These are phyloP conservation scores for Penicillium sp. DNA, from an alignment of 2,329 filamentous ascomycete species.

Conservation along the genomic window DNA sequence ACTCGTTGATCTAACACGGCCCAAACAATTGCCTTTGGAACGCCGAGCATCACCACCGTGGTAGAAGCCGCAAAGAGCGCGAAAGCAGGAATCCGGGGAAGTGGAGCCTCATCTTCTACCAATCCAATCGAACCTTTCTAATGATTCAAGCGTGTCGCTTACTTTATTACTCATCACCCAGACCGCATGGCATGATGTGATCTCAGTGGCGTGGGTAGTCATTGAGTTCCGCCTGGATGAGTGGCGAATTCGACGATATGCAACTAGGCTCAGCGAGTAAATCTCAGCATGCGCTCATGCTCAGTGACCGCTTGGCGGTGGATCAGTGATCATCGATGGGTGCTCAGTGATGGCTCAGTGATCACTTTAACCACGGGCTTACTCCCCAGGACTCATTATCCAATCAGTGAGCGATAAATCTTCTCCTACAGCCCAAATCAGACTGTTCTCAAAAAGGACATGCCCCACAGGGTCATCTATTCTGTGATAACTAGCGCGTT, in stretches of 20 bases:
- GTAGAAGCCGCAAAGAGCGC: background rate
- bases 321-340: too few relatives aligned
- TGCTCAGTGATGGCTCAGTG: too few relatives aligned
- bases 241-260: conserved; percentile 5
- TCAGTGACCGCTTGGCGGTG: too few relatives aligned
- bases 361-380: too few relatives aligned
- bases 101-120: conserved; percentile 6
- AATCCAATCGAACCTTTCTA: conserved; percentile 6
- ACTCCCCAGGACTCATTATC: too few relatives aligned
- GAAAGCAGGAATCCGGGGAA: conserved; percentile 20
- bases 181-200: conserved; percentile 6
- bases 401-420: too few relatives aligned
- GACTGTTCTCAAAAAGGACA: too few relatives aligned
- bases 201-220: conserved; percentile 13
- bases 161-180: conserved; percentile 8
- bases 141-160: conserved; percentile 1
- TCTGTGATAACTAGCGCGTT: too few relatives aligned
- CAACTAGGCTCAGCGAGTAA: too few relatives aligned
- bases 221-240: background rate
- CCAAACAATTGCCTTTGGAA: background rate
- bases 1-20: conserved; percentile 19
- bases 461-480: too few relatives aligned
- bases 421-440: too few relatives aligned
- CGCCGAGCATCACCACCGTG: conserved; percentile 3
- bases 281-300: too few relatives aligned